Base-by-base conservation (phyloP, 805 yeast species). In the Hanseniaspora mollemarum region DNA sequence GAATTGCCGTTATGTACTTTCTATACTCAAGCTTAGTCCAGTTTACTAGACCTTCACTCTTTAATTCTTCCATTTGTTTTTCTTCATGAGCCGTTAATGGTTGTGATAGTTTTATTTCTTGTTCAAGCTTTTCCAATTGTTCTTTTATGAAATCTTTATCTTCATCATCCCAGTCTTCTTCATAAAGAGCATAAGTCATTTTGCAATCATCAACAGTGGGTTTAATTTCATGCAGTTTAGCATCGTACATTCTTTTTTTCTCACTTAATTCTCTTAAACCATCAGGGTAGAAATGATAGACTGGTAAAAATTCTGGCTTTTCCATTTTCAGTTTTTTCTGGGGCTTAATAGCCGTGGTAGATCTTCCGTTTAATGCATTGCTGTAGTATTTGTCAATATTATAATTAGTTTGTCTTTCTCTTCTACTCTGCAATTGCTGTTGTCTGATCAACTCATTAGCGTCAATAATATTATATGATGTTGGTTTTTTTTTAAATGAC, bases 1-100 rank as follows among this genome's bases (percentile, higher is more conserved):
- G 82, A 62, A 80, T 75, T 38, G 80, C 68, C 46, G 77, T 77
- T 46, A 92, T 78, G 60, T 87, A 87, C 54, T 83, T 84, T 54
- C 79, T 78, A 62, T 90, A 90, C 59, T 92, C 97, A 52, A 90
- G 75, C 63, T 95, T 76, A 51, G 81, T 78, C 95, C 96, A 88
- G 62, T 80, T 78, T 45, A 78, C 66, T 62, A 75, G 90, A 0
- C 96, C 97, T 57, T 80, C 75, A 42, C 71, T 73, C 62, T 83
- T 82, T 60, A 76, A 71, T 33, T 66, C 71, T 55, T 77, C 83
- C 10, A 31, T 19, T 31, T 45, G 40, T 7, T 22, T 13, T 19
- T 39, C 40, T 60, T 86, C 95, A 54, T 85, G 95, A 38, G 81
- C 87, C 0, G 94, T 86, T 54, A 92, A 69, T 2, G 92, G 85